Evolutionary conservation across 177 flowering plant genomes (phyloP).

Genomic region (Vitis hybrid): DNA sequence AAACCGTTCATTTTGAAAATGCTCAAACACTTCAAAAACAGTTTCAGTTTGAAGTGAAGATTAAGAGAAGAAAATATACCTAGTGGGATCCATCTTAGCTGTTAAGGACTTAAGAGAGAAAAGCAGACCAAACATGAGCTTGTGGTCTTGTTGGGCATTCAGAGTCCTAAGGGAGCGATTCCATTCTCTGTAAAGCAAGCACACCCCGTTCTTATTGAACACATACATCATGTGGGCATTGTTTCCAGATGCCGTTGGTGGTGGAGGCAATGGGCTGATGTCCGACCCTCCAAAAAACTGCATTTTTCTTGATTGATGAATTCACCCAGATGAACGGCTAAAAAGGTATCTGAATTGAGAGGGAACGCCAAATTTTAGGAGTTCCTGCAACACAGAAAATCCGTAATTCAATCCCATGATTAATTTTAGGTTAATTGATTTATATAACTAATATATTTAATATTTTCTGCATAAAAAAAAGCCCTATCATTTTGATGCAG

Average conservation of each 20-base stretch:
- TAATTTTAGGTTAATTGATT: too few relatives aligned
- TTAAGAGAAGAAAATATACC: conserved; percentile 30
- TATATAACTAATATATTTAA: too few relatives aligned
- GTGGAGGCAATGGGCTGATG: conserved; percentile 81
- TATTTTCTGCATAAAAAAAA: too few relatives aligned
- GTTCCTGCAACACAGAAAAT: too few relatives aligned
- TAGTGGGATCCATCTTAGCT: conserved; percentile 93
- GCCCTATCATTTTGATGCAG: too few relatives aligned
- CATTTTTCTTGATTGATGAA: conserved; percentile 31
- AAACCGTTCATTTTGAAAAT: too few relatives aligned
- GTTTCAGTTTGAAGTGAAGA: too few relatives aligned
- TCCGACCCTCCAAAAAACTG: conserved; percentile 96
- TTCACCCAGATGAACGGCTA: too few relatives aligned
- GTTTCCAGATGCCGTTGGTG: conserved; percentile 60
- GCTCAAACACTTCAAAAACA: too few relatives aligned
- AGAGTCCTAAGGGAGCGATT: conserved; percentile 84
- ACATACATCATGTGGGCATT: conserved; percentile 84
- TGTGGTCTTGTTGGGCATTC: conserved; percentile 77
- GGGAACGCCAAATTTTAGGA: too few relatives aligned
- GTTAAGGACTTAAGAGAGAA: conserved; percentile 95
- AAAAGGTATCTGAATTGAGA: too few relatives aligned
- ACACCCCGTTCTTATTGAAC: conserved; percentile 84
- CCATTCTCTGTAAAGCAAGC: conserved; percentile 91
- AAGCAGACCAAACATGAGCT: conserved; percentile 98
- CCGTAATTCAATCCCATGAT: too few relatives aligned